Percentiles rank a stretch among this genome's conserved stretches.
phyloP scores from a whole-genome alignment of 768 basidiomycete genomes.

The Termitomyces sp. region DNA sequence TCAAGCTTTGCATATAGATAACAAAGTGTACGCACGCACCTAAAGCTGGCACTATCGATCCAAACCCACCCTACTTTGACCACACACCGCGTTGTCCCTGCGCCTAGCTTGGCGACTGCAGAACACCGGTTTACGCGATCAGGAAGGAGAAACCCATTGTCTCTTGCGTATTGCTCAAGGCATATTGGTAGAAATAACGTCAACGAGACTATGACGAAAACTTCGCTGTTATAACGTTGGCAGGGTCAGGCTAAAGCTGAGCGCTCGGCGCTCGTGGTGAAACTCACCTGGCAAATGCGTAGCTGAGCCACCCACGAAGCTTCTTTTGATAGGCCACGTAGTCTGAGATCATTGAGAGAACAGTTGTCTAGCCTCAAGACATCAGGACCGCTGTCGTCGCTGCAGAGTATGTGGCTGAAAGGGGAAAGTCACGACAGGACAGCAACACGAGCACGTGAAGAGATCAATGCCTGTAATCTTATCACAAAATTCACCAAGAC shows the following conservation, averaged over 20 bases:
- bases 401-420: not conserved
- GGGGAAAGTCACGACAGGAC: no score
- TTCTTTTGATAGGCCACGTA: conserved; percentile 28
- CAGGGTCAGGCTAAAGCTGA: not conserved
- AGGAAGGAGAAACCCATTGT: conserved; percentile 77
- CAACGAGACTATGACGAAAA: conserved; percentile 76
- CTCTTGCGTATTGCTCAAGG: conserved; percentile 83
- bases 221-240: conserved; percentile 53
- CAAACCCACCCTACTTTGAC: conserved; percentile 79
- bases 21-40: conserved; percentile 36
- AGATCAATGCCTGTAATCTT: no score
- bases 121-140: conserved; percentile 61
- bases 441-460: no score
- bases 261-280: not conserved
- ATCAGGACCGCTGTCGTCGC: not conserved
- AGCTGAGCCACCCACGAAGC: conserved; percentile 75
- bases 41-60: conserved; percentile 91
- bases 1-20: not conserved
- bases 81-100: conserved; percentile 51
- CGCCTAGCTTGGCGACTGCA: conserved; percentile 13
- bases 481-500: no score
- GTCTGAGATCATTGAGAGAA: conserved; percentile 15
- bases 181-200: conserved; percentile 81
- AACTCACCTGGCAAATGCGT: conserved; percentile 76
- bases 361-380: not conserved